phyloP scores from a whole-genome alignment of 768 basidiomycete genomes.

The Boletus reticuloceps region DNA sequence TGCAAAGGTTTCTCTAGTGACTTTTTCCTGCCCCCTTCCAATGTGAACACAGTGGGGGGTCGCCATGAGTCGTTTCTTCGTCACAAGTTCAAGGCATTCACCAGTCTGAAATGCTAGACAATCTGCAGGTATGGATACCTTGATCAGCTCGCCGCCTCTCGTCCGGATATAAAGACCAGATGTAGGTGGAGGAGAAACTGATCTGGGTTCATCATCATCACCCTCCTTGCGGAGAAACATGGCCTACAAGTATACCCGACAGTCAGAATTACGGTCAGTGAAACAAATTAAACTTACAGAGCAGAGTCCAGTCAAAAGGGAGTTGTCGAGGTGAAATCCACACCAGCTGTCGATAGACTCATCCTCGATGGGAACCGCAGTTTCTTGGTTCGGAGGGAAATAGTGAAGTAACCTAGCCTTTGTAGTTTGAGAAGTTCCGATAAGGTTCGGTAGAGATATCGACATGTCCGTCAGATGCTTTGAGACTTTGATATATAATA shows the following conservation, averaged over 20 bases:
- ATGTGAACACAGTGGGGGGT: constrained; percentile 95
- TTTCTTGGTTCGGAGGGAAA: constrained; percentile 65
- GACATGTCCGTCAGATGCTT: constrained; percentile 60
- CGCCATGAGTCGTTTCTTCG: constrained; percentile 74
- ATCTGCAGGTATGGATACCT: constrained; percentile 81
- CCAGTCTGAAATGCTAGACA: constrained; percentile 97
- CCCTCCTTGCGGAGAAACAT: constrained; percentile 69
- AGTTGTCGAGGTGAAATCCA: constrained; percentile 94
- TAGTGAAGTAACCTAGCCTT: constrained; percentile 97
- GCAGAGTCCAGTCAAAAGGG: constrained; percentile 88
- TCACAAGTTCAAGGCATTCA: constrained; percentile 90
- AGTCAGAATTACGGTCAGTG: background rate
- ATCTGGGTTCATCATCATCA: constrained; percentile 37
- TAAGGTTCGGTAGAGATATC: constrained; percentile 67
- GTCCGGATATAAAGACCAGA: constrained; percentile 93
- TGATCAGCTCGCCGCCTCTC: constrained; percentile 71
- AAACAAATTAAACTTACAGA: constrained; percentile 47
- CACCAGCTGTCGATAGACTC: constrained; percentile 87
- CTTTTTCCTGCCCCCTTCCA: constrained; percentile 48
- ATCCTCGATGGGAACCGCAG: constrained; percentile 41
- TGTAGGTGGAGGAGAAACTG: constrained; percentile 60
- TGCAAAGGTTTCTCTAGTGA: constrained; percentile 86
- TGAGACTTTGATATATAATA: constrained; percentile 44
- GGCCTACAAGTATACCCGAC: constrained; percentile 46
- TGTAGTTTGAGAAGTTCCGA: constrained; percentile 73